Evolutionary conservation across 116 monocot genomes (phyloP).

Genomic region (Zostera marina): DNA sequence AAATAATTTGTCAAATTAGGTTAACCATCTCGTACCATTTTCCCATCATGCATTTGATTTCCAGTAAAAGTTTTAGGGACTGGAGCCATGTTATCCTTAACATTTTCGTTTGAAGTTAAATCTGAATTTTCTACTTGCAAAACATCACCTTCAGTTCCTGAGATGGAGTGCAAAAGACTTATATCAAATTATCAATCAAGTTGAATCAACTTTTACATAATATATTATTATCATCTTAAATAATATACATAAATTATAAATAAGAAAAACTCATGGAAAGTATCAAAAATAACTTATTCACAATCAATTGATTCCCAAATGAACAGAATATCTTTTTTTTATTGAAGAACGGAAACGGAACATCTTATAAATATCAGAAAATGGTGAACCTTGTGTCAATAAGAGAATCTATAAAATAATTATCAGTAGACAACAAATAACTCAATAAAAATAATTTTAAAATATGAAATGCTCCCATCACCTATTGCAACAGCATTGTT

Average conservation of each 20-base stretch:
- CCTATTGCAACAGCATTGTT: slow-evolving; percentile 8
- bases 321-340: too few species aligned
- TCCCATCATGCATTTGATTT: slow-evolving; percentile 42
- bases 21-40: slow-evolving; percentile 19
- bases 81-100: slow-evolving; percentile 6
- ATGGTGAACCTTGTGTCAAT: too few species aligned
- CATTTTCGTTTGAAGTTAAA: slow-evolving; percentile 15
- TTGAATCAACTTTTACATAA: neutral
- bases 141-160: slow-evolving; percentile 15
- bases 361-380: too few species aligned
- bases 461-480: slow-evolving; percentile 7
- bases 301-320: too few species aligned
- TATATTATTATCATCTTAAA: neutral
- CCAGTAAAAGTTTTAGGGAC: slow-evolving; percentile 20
- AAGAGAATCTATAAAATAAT: too few species aligned
- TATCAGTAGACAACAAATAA: neutral
- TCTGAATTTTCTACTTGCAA: slow-evolving; percentile 5
- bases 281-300: neutral
- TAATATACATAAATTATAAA: neutral
- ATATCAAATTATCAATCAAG: neutral
- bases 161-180: neutral
- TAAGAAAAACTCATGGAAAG: neutral
- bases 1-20: neutral
- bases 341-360: too few species aligned
- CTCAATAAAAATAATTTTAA: slow-evolving; percentile 10